phyloP scores from a whole-genome alignment of 768 basidiomycete species.

The Asterophora parasitica region DNA sequence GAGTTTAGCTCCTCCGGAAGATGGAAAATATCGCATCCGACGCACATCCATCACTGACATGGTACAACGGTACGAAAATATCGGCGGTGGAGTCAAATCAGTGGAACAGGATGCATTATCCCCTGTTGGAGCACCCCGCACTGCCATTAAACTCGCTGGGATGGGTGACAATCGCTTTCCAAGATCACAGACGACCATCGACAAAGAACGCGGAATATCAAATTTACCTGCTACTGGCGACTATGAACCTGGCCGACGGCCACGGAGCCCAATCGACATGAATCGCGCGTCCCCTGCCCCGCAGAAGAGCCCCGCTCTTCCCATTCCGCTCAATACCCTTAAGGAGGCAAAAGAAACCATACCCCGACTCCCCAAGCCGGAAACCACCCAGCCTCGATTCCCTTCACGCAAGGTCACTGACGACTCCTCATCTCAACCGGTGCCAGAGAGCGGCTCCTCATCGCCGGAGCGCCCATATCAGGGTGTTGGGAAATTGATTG shows the following conservation, averaged over 20 bases:
- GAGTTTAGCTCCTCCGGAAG: constrained; percentile 43
- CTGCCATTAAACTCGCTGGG: constrained; percentile 9
- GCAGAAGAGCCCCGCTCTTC: constrained; percentile 7
- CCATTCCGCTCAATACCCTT: constrained; percentile 10
- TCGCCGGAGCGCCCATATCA: constrained; percentile 77
- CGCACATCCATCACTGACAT: constrained; percentile 83
- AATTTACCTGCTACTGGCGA: constrained; percentile 8
- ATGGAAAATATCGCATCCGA: constrained; percentile 41
- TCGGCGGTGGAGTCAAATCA: constrained; percentile 38
- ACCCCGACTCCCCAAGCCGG: constrained; percentile 25
- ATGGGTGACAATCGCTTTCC: constrained; percentile 14
- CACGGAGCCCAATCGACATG: constrained; percentile 9
- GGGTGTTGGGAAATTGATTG: constrained; percentile 81
- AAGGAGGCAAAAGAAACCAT: constrained; percentile 18
- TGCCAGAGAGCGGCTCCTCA: constrained; percentile 41
- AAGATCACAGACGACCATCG: constrained; percentile 3
- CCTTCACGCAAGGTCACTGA: constrained; percentile 17
- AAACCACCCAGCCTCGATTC: constrained; percentile 15
- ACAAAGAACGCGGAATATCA: constrained; percentile 6
- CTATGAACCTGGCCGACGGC: constrained; percentile 1
- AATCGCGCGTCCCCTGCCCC: not conserved
- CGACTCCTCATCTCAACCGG: constrained; percentile 14
- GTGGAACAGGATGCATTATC: constrained; percentile 21
- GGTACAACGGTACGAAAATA: constrained; percentile 77
- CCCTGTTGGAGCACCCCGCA: constrained; percentile 26